Percentiles rank a stretch among this genome's conserved stretches.
Conservation (phyloP, 176 grass and related monocot species). For the Oryza australiensis region DNA sequence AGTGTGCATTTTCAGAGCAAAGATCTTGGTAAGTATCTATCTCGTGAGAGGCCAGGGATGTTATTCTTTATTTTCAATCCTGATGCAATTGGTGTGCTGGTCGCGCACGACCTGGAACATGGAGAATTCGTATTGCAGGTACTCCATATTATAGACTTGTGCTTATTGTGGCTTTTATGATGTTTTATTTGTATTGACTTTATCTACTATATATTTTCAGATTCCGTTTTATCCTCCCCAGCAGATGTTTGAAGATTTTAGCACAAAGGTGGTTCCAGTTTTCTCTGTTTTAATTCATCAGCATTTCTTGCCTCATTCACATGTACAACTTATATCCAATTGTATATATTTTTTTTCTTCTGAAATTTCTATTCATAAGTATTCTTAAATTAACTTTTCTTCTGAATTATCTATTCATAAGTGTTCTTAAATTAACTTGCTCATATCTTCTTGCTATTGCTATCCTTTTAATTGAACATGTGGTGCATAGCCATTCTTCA, state of each 20-base stretch:
- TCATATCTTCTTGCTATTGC: background rate
- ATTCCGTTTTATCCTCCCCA: constrained; percentile 96
- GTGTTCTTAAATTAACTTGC: background rate
- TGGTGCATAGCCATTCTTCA: background rate
- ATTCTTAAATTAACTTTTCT: background rate
- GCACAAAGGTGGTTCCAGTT: constrained; percentile 55
- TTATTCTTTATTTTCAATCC: constrained; percentile 94
- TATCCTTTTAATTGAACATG: background rate
- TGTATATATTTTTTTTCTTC: background rate
- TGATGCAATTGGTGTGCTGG: constrained; percentile 74
- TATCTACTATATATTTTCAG: constrained; percentile 52
- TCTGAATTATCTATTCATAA: background rate
- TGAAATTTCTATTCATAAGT: background rate
- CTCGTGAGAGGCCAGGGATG: constrained; percentile 81
- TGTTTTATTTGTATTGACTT: constrained; percentile 18
- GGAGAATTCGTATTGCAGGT: constrained; percentile 96
- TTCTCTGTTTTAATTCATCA: constrained; percentile 28
- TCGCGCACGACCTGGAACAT: constrained; percentile 91
- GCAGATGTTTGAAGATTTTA: constrained; percentile 89
- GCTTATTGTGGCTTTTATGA: background rate
- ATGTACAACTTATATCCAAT: background rate
- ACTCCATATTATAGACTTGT: constrained; percentile 17
- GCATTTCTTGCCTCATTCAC: background rate
- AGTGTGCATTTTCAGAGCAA: constrained; percentile 88
- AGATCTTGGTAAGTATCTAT: constrained; percentile 82